phyloP scores from a whole-genome alignment of 148 eudicot species.

The Nyssa sinensis region DNA sequence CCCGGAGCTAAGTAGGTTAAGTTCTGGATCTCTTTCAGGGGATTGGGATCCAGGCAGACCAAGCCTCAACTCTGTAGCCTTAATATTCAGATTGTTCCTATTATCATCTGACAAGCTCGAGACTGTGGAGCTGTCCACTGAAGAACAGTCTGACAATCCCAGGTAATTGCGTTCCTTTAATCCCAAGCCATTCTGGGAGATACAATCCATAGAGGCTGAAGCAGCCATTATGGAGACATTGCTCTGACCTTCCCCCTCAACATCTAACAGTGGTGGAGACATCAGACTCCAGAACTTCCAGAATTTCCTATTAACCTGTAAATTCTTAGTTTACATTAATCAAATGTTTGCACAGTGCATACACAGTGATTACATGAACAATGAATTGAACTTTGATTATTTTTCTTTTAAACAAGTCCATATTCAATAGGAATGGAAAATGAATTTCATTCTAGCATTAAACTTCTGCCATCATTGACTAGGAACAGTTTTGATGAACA shows the following conservation, averaged over 20 bases:
- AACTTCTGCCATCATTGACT: neutral
- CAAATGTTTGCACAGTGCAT: neutral
- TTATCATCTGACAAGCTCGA: constrained; percentile 51
- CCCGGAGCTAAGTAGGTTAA: constrained; percentile 36
- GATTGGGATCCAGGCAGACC: constrained; percentile 95
- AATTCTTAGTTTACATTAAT: neutral
- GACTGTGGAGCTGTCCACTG: constrained; percentile 71
- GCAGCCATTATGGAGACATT: constrained; percentile 48
- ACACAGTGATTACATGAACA: too few species aligned
- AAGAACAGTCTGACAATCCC: constrained; percentile 79
- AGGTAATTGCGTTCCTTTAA: constrained; percentile 76
- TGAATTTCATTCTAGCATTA: neutral
- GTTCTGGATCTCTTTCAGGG: constrained; percentile 63
- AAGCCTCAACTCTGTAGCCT: constrained; percentile 90
- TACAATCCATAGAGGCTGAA: constrained; percentile 35
- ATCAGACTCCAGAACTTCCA: constrained; percentile 35
- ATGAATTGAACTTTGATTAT: neutral
- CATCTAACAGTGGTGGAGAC: constrained; percentile 71
- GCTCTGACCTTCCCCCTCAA: constrained; percentile 69
- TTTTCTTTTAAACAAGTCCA: neutral
- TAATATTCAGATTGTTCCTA: constrained; percentile 59
- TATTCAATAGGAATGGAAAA: neutral
- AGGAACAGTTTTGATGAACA: too few species aligned
- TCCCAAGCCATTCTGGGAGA: constrained; percentile 27
- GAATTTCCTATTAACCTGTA: constrained; percentile 16